Conservation (phyloP, 2,329 filamentous ascomycete genomes). For the Setomelanomma holmii region DNA sequence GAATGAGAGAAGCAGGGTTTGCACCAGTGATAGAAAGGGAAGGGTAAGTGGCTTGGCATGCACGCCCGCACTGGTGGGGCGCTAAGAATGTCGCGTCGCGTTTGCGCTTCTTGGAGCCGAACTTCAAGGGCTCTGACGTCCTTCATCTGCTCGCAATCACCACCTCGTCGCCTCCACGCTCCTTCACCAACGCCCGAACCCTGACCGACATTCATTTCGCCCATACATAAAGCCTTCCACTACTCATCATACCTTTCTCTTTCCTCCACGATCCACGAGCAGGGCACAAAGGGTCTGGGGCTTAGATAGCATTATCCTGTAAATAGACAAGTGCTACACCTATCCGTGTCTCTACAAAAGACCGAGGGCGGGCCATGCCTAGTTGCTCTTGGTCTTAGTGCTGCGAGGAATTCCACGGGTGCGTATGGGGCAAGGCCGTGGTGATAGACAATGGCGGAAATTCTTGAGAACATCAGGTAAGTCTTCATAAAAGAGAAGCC, state of each 20-base stretch:
- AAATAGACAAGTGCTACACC: conserved; percentile 14
- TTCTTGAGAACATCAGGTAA: conserved; percentile 45
- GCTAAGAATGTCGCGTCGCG: conserved; percentile 33
- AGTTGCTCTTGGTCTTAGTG: conserved; percentile 11
- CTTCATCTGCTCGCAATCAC: conserved; percentile 10
- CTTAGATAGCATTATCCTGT: conserved; percentile 11
- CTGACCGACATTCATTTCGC: conserved; percentile 4
- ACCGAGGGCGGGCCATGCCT: conserved; percentile 15
- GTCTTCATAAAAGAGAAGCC: no score
- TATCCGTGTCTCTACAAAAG: conserved; percentile 5
- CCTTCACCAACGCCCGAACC: background rate
- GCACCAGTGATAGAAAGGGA: conserved; percentile 8
- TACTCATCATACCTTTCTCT: background rate
- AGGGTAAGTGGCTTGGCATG: conserved; percentile 32
- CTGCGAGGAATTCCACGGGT: conserved; percentile 3
- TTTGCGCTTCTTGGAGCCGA: conserved; percentile 30
- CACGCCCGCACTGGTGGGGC: conserved; percentile 20
- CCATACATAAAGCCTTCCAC: background rate
- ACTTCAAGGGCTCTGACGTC: conserved; percentile 21
- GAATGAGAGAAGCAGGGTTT: background rate
- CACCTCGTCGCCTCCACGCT: conserved; percentile 6
- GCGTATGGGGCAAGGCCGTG: conserved; percentile 4
- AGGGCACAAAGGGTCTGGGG: conserved; percentile 3
- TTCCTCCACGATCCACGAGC: background rate
- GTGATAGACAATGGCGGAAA: conserved; percentile 39